Percentiles rank a stretch among this genome's conserved stretches.
Conservation (phyloP, 495 filamentous ascomycete species). For the Chlorociboria aeruginascens region DNA sequence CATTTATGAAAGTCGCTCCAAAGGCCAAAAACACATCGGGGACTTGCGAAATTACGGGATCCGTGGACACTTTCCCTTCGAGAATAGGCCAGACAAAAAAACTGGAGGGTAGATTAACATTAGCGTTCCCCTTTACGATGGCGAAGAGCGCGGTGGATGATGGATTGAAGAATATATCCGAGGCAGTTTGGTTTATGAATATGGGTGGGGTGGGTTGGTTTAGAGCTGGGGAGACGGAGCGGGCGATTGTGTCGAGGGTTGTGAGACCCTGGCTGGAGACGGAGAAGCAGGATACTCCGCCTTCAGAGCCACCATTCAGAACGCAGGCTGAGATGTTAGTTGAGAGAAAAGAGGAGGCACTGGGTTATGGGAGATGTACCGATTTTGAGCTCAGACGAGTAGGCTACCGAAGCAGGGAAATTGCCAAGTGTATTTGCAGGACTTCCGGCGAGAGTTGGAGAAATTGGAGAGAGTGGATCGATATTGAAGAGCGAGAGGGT, state of each 20-base stretch:
- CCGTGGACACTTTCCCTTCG: background rate
- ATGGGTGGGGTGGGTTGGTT: constrained; percentile 17
- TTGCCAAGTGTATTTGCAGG: constrained; percentile 18
- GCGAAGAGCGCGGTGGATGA: constrained; percentile 19
- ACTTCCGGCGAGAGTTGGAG: constrained; percentile 18
- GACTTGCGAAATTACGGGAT: background rate
- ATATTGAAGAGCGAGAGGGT: constrained; percentile 23
- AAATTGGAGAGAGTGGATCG: constrained; percentile 12
- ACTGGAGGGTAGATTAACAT: background rate
- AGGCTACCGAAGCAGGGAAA: constrained; percentile 22
- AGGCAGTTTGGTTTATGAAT: constrained; percentile 14
- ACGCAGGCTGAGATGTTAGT: constrained; percentile 15
- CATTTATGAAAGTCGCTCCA: background rate
- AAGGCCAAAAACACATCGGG: background rate
- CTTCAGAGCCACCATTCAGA: constrained; percentile 17
- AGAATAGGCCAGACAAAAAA: background rate
- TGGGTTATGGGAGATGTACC: background rate
- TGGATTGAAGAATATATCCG: constrained; percentile 24
- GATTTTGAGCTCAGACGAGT: constrained; percentile 14
- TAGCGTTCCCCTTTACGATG: constrained; percentile 17
- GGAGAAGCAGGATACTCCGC: constrained; percentile 21
- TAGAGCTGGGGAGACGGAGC: constrained; percentile 12
- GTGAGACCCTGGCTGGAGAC: constrained; percentile 12
- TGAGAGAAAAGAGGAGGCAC: background rate
- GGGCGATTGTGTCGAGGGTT: constrained; percentile 7